Evolutionary conservation across 2,329 filamentous ascomycete species (phyloP).

Genomic region (Colletotrichum coccodes): DNA sequence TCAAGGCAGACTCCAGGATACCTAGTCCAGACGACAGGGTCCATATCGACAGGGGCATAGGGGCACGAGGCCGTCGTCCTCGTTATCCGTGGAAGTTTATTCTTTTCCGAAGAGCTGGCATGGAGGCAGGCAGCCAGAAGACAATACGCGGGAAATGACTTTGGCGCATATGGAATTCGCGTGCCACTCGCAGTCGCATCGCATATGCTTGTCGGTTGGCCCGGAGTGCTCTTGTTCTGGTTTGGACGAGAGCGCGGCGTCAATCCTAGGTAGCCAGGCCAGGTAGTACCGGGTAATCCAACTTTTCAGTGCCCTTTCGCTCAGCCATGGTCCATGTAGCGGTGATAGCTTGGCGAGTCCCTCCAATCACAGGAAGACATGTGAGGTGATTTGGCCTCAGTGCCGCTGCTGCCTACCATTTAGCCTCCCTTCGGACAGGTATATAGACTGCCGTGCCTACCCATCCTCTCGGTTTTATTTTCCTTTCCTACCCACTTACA

Average conservation of each 20-base stretch:
- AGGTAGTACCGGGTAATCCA: constrained; percentile 29
- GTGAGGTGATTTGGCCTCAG: neutral
- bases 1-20: constrained; percentile 2
- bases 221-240: constrained; percentile 13
- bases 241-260: constrained; percentile 24
- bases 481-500: constrained; percentile 10
- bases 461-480: neutral
- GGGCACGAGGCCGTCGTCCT: neutral
- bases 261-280: constrained; percentile 30
- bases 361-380: too few relatives aligned
- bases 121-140: constrained; percentile 4
- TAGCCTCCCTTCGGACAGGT: neutral
- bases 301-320: constrained; percentile 8
- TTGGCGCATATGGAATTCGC: constrained; percentile 11
- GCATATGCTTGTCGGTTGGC: constrained; percentile 17
- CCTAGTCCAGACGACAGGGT: constrained; percentile 5
- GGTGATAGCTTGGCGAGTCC: neutral
- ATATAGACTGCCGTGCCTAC: neutral
- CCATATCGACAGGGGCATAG: neutral
- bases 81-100: constrained; percentile 12
- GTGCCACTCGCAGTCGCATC: constrained; percentile 15
- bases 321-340: neutral
- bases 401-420: neutral
- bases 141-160: constrained; percentile 12
- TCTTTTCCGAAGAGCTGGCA: constrained; percentile 10